phyloP scores from a whole-genome alignment of 805 yeast genomes.

The Millerago galiae region DNA sequence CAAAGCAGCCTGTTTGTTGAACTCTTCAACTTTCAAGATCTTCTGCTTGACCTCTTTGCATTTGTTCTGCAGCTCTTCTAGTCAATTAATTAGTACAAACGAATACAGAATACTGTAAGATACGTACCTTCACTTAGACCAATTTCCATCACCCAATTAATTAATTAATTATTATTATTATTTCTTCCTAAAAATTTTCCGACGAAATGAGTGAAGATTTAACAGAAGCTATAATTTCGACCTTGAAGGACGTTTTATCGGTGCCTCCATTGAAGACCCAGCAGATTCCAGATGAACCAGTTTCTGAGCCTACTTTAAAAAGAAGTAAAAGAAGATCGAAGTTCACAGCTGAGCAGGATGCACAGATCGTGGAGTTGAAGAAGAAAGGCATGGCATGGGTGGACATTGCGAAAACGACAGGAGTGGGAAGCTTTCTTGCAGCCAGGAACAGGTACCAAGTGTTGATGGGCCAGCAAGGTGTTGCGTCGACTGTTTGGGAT shows the following conservation, averaged over 20 bases:
- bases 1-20: constrained; percentile 68
- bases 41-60: constrained; percentile 67
- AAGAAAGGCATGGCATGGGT: constrained; percentile 63
- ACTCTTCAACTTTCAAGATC: constrained; percentile 65
- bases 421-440: constrained; percentile 61
- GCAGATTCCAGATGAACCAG: constrained; percentile 36
- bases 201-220: neutral
- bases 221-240: constrained; percentile 5
- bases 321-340: constrained; percentile 60
- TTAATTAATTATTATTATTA: too few relatives aligned
- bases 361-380: constrained; percentile 53
- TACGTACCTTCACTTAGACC: neutral
- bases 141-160: too few relatives aligned
- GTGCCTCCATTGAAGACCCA: constrained; percentile 17
- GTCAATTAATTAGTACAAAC: neutral
- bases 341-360: constrained; percentile 63
- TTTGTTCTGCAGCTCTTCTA: constrained; percentile 46
- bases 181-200: too few relatives aligned
- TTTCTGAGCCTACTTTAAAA: constrained; percentile 37
- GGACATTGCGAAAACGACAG: constrained; percentile 60
- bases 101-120: too few relatives aligned
- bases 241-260: constrained; percentile 10
- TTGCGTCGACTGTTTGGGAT: constrained; percentile 61
- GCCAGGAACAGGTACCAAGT: constrained; percentile 78
- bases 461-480: constrained; percentile 77